Conservation (phyloP, 345 rosid species). For the Murraya paniculata region DNA sequence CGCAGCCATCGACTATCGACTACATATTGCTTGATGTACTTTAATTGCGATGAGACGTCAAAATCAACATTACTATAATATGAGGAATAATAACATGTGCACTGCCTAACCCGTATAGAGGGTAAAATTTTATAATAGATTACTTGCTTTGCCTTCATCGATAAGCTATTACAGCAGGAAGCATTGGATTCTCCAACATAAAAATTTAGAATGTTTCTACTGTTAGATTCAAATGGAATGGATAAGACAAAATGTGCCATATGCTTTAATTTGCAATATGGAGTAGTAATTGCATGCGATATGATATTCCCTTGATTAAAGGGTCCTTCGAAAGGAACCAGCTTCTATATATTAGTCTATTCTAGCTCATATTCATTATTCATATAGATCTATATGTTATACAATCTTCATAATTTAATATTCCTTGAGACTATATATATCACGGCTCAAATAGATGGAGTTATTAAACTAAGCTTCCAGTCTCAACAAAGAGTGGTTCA, state of each 20-base stretch:
- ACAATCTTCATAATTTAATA: slow-evolving; percentile 11
- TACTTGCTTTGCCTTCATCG: slow-evolving; percentile 12
- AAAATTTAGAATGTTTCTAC: slow-evolving; percentile 16
- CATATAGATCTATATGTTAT: not conserved
- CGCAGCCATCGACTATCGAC: not conserved
- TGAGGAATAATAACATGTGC: not conserved
- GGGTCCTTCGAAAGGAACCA: slow-evolving; percentile 15
- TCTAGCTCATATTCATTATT: slow-evolving; percentile 7
- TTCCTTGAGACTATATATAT: slow-evolving; percentile 12
- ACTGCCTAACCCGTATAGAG: not conserved
- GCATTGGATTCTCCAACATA: slow-evolving; percentile 39
- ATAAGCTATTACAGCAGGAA: slow-evolving; percentile 26
- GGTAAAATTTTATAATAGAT: slow-evolving; percentile 11
- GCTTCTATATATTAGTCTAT: slow-evolving; percentile 2
- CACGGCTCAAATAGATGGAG: not conserved
- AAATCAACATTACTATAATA: not conserved
- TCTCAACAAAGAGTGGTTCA: slow-evolving; percentile 36
- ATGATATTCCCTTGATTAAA: slow-evolving; percentile 24
- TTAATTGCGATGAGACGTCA: not conserved
- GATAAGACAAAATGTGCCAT: slow-evolving; percentile 41
- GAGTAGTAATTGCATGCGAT: slow-evolving; percentile 17
- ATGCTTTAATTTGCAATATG: slow-evolving; percentile 20
- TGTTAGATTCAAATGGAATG: slow-evolving; percentile 29
- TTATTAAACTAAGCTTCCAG: not conserved
- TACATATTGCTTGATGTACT: not conserved